These are phyloP conservation scores for Pseudopyricularia javanii DNA, from an alignment of 2,329 filamentous ascomycete genomes.

Conservation along the genomic window DNA sequence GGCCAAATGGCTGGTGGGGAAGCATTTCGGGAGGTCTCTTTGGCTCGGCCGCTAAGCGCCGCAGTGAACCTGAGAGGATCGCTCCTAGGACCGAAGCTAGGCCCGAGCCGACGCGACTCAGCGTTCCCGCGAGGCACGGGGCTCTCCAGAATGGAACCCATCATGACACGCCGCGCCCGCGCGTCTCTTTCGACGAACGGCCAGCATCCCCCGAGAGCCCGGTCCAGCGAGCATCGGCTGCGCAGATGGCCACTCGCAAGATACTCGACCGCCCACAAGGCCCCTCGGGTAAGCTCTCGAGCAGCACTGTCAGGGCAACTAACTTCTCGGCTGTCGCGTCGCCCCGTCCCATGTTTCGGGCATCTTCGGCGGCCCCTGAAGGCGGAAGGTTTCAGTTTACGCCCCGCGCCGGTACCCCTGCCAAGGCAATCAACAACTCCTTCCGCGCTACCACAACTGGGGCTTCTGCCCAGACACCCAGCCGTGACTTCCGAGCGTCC, in stretches of 20 bases:
- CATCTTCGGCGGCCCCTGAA: constrained; percentile 13
- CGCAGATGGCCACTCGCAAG: constrained; percentile 19
- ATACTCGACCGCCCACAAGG: constrained; percentile 20
- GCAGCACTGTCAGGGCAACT: constrained; percentile 11
- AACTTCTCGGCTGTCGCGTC: constrained; percentile 17
- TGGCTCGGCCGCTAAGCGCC: constrained; percentile 1
- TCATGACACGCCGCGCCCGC: constrained; percentile 5
- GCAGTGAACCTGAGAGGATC: background rate
- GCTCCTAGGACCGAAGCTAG: background rate
- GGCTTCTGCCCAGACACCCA: constrained; percentile 23
- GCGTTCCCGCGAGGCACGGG: background rate
- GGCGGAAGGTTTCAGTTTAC: constrained; percentile 25
- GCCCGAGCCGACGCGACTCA: background rate
- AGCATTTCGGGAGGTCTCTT: constrained; percentile 2
- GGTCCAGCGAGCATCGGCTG: constrained; percentile 18
- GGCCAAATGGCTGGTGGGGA: constrained; percentile 1
- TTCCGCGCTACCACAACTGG: constrained; percentile 21
- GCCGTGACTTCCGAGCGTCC: constrained; percentile 27
- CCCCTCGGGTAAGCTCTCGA: constrained; percentile 15
- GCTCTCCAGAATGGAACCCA: background rate
- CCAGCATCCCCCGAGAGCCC: constrained; percentile 16
- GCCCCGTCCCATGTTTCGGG: constrained; percentile 20
- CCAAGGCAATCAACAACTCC: constrained; percentile 31
- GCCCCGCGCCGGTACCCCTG: constrained; percentile 24
- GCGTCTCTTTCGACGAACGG: constrained; percentile 10